phyloP scores from a whole-genome alignment of 192 early-diverging fungal genomes.

The Backusella parvicylindrica region DNA sequence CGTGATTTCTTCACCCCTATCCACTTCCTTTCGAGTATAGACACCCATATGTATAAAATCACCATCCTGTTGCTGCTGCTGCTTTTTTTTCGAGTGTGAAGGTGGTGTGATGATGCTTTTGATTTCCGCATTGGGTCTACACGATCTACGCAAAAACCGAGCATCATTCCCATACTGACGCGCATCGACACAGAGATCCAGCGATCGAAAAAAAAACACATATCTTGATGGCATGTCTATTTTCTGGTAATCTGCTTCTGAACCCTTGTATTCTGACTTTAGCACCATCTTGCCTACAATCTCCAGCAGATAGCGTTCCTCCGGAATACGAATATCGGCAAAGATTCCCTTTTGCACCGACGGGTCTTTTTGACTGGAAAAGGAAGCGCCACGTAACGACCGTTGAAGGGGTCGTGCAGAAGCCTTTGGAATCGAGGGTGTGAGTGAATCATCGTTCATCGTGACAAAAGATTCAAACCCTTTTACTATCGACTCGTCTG shows the following conservation, averaged over 20 bases:
- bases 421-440: slow-evolving; percentile 6
- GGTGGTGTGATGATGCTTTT: slow-evolving; percentile 55
- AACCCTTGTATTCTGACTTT: slow-evolving; percentile 61
- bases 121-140: slow-evolving; percentile 61
- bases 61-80: slow-evolving; percentile 39
- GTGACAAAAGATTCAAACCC: not conserved
- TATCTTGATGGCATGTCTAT: slow-evolving; percentile 61
- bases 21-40: slow-evolving; percentile 56
- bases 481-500: not conserved
- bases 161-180: slow-evolving; percentile 66
- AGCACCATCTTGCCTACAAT: slow-evolving; percentile 71
- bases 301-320: slow-evolving; percentile 65
- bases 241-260: slow-evolving; percentile 60
- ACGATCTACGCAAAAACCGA: slow-evolving; percentile 64
- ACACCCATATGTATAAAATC: slow-evolving; percentile 62
- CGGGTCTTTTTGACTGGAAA: slow-evolving; percentile 2
- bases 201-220: slow-evolving; percentile 62
- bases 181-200: slow-evolving; percentile 69
- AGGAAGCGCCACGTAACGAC: not conserved
- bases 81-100: not conserved
- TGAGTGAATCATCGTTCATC: not conserved
- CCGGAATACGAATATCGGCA: slow-evolving; percentile 34
- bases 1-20: slow-evolving; percentile 65
- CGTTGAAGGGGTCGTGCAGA: not conserved
- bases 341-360: slow-evolving; percentile 7